Evolutionary conservation across 768 basidiomycete genomes (phyloP).

Genomic region (Crassisporium funariophilum): DNA sequence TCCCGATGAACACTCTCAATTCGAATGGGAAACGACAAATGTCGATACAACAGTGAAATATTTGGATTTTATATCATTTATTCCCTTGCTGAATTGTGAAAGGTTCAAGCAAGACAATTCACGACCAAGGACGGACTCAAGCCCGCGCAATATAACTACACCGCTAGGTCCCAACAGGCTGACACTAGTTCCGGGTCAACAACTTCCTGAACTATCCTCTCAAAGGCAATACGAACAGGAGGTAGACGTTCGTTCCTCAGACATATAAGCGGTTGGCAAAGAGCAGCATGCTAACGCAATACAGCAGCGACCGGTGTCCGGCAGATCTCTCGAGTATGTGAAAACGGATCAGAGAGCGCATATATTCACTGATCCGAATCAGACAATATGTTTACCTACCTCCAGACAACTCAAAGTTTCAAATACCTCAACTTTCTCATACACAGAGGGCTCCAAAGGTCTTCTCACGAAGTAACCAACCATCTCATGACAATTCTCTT

Average conservation of each 20-base stretch:
- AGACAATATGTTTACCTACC: constrained; percentile 74
- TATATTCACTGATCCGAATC: constrained; percentile 20
- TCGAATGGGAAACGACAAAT: constrained; percentile 69
- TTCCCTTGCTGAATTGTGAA: constrained; percentile 5
- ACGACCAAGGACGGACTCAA: constrained; percentile 47
- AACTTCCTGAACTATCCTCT: constrained; percentile 44
- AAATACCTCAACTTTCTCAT: constrained; percentile 40
- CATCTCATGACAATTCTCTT: constrained; percentile 9
- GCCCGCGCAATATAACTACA: constrained; percentile 58
- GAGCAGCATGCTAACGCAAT: background rate
- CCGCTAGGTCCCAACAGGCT: constrained; percentile 65
- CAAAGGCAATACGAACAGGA: constrained; percentile 22
- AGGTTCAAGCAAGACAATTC: constrained; percentile 24
- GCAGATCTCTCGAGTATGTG: constrained; percentile 50
- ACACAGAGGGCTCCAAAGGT: constrained; percentile 43
- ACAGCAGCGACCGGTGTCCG: constrained; percentile 49
- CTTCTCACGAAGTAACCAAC: constrained; percentile 35
- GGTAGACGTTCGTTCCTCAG: background rate
- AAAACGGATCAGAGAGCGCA: constrained; percentile 5
- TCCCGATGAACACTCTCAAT: constrained; percentile 45
- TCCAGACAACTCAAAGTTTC: constrained; percentile 44
- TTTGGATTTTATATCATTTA: background rate
- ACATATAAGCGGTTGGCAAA: background rate
- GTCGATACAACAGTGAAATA: constrained; percentile 33
- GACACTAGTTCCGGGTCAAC: constrained; percentile 66